Base-by-base conservation (phyloP, 345 rosid species). In the Excoecaria agallocha region DNA sequence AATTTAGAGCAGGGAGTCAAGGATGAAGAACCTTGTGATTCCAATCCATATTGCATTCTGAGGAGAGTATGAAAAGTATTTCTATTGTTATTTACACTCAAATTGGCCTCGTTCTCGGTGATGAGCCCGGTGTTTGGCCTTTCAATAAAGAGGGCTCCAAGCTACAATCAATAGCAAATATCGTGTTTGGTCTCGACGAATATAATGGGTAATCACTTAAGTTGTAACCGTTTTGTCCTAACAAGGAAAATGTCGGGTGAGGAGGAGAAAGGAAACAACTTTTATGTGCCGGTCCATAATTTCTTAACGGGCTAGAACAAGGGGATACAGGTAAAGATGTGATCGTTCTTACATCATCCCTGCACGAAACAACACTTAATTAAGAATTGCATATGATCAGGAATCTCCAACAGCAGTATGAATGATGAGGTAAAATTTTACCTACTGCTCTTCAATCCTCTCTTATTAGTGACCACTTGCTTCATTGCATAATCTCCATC, bases 281-380 rank as follows among this genome's bases (percentile, higher is more conserved):
- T 80, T 74, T 87, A 66, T 87, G 82, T 35, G 94, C 85, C 0
- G 90, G 82, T 68, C 90, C 94, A 49, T 73, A 61, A 50, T 89
- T 86, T 45, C 99, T 82, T 74, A 92, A 78, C 0, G 99, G 99
- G 77, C 99, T 95, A 70, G 99, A 87, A 82, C 86, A 85, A 41
- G 97, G 99, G 70, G 99, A 95, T 43, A 89, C 98, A 0, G 98
- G 99, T 78, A 90, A 81, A 3, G 99, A 95, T 0, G 94, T 81
- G 49, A 89, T 93, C 74, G 77, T 83, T 83, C 94, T 89, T 57
- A 70, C 82, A 67, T 85, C 89, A 73, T 90, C 97, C 83, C 99
- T 95, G 83, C 80, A 74, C 48, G 30, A 30, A 30, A 61, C 41
- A 62, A 66, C 30, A 68, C 73, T 78, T 39, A 12, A 51, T 50